Evolutionary conservation across 306 rosid genomes (phyloP), one percentile per base, ranked within the genome.

Genomic region (Castanea mollissima): DNA sequence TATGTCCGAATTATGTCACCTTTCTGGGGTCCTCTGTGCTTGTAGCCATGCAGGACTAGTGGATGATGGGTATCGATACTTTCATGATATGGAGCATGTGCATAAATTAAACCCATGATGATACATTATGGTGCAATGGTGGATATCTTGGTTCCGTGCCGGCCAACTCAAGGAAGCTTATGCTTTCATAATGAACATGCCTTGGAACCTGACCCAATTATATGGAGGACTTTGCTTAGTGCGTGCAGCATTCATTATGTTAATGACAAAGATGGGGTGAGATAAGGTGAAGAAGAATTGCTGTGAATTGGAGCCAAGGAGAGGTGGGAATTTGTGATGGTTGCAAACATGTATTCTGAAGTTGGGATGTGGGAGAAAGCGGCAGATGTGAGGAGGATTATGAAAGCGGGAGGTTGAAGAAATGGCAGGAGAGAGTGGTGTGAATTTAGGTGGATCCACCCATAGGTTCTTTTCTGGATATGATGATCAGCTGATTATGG

Each of bases 41-140:
- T 95, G 99, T 78, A 95, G 98, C 86, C 98, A 92, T 75, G 87
- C 92, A 15, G 94, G 98, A 31, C 75, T 89, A 87, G 94, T 92
- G n/a, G 70, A 83, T 32, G 89, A 88, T 63, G 97, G 92, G 23
- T 86, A 84, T 84, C 71, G 20, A 67, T 90, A 86, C 87, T 92
- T 92, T 23, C 82, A 54, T 58, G 89, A 89, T 5, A 92, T 92
- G 98, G 89, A 91, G 74, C 71, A 69, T 60, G 84, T 87, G 7
- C 88, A 95, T 44, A 86, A 88, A 92, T 95, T 59, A 89, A 81
- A 69, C 99, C 97, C 20, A 69, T 55, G 89, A 83, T 90, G 93
- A 77, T 82, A 59, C 99, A 95, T 78, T 92, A 91, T 34, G 96
- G 97, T 6, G 97, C 91, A 21, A 85, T 92, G 96, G 97, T 94